phyloP scores from a whole-genome alignment of 1,139 yeast species.

The Hyphopichia khmerensis region DNA sequence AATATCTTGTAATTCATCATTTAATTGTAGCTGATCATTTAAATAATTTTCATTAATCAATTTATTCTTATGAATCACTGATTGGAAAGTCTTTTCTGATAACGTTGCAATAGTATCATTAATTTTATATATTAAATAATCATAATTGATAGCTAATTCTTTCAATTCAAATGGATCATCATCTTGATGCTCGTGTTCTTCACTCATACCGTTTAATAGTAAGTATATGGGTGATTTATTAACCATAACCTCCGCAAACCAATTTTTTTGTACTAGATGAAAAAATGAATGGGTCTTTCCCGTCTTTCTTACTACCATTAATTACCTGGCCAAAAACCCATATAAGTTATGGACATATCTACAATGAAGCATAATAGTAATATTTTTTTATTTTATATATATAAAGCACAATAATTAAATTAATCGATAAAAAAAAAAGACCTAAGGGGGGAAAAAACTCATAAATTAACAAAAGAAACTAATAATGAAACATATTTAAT shows the following conservation, averaged over 20 bases:
- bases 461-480: constrained; percentile 4
- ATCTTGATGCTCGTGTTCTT: not conserved
- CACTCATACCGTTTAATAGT: no score
- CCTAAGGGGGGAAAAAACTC: constrained; percentile 2
- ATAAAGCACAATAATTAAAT: constrained; percentile 11
- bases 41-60: constrained; percentile 34
- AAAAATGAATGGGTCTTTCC: no score
- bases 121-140: constrained; percentile 60
- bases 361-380: constrained; percentile 1
- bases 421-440: constrained; percentile 12
- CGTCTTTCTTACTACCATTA: no score
- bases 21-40: constrained; percentile 34
- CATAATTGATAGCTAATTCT: constrained; percentile 58
- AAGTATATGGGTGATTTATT: no score
- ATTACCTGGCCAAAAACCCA: no score
- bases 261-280: no score
- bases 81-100: constrained; percentile 33
- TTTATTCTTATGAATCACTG: constrained; percentile 27
- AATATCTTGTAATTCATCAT: constrained; percentile 42
- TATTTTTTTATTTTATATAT: constrained; percentile 5
- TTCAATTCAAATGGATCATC: constrained; percentile 66
- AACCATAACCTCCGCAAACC: no score
- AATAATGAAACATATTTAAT: not conserved
- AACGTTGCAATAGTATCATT: constrained; percentile 49
- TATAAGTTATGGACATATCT: no score